Conservation (phyloP, 768 basidiomycete genomes). For the Lentinus tigrinus region DNA sequence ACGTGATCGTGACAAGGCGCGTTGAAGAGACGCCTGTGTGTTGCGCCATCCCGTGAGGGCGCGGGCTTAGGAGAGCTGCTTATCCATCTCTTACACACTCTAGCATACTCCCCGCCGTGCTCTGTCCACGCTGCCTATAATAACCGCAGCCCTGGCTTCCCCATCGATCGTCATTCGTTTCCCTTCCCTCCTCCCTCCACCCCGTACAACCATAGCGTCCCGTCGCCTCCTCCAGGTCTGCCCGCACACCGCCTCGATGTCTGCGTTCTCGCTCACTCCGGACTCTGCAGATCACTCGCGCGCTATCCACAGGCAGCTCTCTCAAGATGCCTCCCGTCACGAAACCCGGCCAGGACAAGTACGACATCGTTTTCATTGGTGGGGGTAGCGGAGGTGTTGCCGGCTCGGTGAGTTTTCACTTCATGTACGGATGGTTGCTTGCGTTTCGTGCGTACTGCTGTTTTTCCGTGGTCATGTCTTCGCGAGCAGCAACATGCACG, state of each 20-base stretch:
- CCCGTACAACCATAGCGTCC: conserved; percentile 10
- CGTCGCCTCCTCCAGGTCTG: conserved; percentile 16
- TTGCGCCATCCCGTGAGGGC: background rate
- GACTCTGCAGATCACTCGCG: conserved; percentile 7
- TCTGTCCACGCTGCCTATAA: background rate
- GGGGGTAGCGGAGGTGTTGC: conserved; percentile 94
- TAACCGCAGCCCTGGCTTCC: conserved; percentile 15
- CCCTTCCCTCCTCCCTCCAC: background rate
- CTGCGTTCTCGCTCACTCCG: background rate
- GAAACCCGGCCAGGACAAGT: conserved; percentile 61
- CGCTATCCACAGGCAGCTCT: conserved; percentile 17
- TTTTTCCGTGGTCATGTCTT: too few species aligned
- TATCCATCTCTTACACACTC: background rate
- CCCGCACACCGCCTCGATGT: background rate
- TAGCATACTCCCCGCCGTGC: background rate
- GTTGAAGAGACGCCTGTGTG: background rate
- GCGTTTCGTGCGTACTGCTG: background rate
- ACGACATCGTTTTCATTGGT: conserved; percentile 87
- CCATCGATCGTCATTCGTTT: conserved; percentile 13
- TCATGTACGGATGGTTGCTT: background rate
- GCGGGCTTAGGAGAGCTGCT: background rate
- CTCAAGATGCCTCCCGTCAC: conserved; percentile 72
- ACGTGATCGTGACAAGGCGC: conserved; percentile 12
- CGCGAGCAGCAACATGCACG: too few species aligned
- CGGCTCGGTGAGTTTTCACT: conserved; percentile 59